These are phyloP conservation scores for Ehretia macrophylla DNA, from an alignment of 257 asterid species.

Conservation along the genomic window DNA sequence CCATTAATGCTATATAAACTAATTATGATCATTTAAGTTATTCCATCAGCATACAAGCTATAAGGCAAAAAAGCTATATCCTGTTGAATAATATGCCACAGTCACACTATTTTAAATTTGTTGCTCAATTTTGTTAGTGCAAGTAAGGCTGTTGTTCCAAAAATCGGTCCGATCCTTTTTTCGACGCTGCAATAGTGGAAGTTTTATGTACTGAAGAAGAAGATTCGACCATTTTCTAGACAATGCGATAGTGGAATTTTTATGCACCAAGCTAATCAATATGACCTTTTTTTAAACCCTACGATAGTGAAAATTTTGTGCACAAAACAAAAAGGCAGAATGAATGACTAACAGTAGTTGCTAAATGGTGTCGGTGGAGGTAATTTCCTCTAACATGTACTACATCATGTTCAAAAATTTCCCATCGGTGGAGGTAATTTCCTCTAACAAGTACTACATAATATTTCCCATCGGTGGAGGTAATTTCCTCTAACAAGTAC, in stretches of 20 bases:
- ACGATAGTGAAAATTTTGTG: no score
- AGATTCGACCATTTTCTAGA: no score
- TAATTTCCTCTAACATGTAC: neutral
- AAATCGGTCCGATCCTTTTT: no score
- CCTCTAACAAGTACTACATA: neutral
- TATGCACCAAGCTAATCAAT: no score
- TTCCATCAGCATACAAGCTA: slow-evolving; percentile 1
- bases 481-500: neutral
- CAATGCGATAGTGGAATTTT: no score
- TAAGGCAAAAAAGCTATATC: neutral
- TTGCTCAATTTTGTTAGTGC: no score
- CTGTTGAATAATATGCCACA: neutral
- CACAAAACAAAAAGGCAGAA: neutral
- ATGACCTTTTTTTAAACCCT: no score
- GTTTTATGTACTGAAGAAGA: no score
- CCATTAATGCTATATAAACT: neutral
- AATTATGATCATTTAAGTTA: neutral
- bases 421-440: neutral
- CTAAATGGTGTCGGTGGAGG: neutral
- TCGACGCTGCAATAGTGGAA: no score
- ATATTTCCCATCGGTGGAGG: neutral
- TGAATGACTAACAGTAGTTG: neutral
- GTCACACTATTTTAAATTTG: no score
- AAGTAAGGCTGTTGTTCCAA: no score
- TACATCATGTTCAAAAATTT: neutral